These are phyloP conservation scores for Wickerhamomyces bovis DNA, from an alignment of 805 yeast species.

Conservation along the genomic window DNA sequence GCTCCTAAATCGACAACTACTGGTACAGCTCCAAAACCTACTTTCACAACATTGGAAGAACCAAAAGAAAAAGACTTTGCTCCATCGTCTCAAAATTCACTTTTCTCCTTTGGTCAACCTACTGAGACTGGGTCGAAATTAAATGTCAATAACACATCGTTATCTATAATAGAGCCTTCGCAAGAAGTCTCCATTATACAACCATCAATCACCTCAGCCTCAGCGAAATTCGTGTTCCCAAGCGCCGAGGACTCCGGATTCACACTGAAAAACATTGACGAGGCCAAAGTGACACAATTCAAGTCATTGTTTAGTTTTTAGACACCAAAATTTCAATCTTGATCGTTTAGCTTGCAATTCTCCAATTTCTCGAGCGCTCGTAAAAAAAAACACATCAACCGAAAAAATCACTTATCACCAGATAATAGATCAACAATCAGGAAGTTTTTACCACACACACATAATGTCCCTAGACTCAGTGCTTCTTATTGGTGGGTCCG, in stretches of 20 bases:
- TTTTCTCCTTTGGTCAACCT: background rate
- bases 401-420: background rate
- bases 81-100: background rate
- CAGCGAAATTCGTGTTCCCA: constrained; percentile 16
- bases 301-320: constrained; percentile 7
- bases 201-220: constrained; percentile 1
- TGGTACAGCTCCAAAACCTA: background rate
- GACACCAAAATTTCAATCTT: background rate
- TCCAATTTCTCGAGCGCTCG: no score
- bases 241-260: constrained; percentile 11
- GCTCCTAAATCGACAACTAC: background rate
- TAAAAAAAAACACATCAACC: background rate
- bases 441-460: background rate
- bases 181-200: background rate
- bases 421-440: no score
- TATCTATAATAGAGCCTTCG: background rate
- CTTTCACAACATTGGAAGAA: background rate
- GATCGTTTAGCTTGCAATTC: background rate
- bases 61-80: background rate
- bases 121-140: background rate
- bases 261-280: constrained; percentile 15
- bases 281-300: constrained; percentile 10
- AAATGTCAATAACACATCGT: background rate
- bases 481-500: constrained; percentile 90
- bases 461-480: constrained; percentile 35